Evolutionary conservation across 2,329 filamentous ascomycete genomes (phyloP).

Genomic region (Botrytis aclada): DNA sequence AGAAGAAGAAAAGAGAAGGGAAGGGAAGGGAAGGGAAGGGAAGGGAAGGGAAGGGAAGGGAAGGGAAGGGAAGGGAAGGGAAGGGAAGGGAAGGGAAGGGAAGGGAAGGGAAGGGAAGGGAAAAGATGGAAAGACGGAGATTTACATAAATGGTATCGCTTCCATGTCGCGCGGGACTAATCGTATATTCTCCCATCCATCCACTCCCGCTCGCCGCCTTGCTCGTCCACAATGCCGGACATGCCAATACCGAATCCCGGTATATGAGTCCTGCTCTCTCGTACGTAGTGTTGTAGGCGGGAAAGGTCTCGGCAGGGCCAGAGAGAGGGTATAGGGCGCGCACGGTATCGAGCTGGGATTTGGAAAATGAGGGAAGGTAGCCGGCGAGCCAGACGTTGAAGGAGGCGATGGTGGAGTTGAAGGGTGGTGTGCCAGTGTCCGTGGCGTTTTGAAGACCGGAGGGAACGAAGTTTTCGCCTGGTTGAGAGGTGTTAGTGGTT

Average conservation of each 20-base stretch:
- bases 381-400: conserved; percentile 53
- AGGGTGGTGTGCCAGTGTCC: conserved; percentile 41
- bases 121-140: not conserved
- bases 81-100: not conserved
- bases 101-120: not conserved
- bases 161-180: conserved; percentile 56
- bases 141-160: conserved; percentile 54
- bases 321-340: conserved; percentile 47
- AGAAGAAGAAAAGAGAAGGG: not conserved
- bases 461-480: conserved; percentile 59
- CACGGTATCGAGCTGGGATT: conserved; percentile 41
- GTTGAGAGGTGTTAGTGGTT: not conserved
- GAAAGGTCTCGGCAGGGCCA: conserved; percentile 46
- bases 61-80: not conserved
- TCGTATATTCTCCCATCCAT: conserved; percentile 59
- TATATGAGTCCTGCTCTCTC: conserved; percentile 55
- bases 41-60: no score
- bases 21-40: not conserved
- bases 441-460: conserved; percentile 43
- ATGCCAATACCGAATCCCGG: conserved; percentile 56
- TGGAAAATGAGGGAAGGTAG: conserved; percentile 50
- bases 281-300: conserved; percentile 49
- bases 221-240: conserved; percentile 55
- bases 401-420: conserved; percentile 48
- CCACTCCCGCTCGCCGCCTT: conserved; percentile 44